Evolutionary conservation across 306 rosid genomes (phyloP).

Genomic region (Dryas octopetala): DNA sequence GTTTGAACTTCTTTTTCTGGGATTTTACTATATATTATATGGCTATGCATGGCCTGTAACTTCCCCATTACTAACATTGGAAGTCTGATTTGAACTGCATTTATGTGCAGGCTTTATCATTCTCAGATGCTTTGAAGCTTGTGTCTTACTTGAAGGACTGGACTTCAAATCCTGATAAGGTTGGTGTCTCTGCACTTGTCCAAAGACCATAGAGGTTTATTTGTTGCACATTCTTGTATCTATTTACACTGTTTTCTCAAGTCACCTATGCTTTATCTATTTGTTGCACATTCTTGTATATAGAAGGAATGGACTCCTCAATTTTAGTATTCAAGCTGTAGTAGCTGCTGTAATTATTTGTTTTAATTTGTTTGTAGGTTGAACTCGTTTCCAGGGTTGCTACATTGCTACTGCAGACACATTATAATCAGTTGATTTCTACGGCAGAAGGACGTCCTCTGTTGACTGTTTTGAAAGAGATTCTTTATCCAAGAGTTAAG

Average conservation of each 20-base stretch:
- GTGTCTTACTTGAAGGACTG: conserved; percentile 81
- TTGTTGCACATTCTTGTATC: no score
- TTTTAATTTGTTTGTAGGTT: conserved; percentile 49
- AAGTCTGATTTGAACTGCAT: conserved; percentile 18
- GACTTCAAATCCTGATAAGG: conserved; percentile 86
- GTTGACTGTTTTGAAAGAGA: conserved; percentile 59
- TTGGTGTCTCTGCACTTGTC: conserved; percentile 16
- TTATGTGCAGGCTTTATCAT: conserved; percentile 76
- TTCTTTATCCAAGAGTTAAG: conserved; percentile 71
- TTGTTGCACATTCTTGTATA: no score
- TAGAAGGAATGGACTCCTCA: neutral
- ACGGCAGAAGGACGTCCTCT: conserved; percentile 74
- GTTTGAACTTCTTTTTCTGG: conserved; percentile 3
- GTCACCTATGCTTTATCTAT: no score
- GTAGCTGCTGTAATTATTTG: neutral
- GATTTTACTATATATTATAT: neutral
- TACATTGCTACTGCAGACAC: conserved; percentile 68
- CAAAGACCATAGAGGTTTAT: neutral
- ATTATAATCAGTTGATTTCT: conserved; percentile 69
- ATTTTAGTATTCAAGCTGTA: neutral
- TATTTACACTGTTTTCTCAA: no score
- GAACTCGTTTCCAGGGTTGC: conserved; percentile 84
- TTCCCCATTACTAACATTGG: conserved; percentile 9
- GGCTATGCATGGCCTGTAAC: neutral
- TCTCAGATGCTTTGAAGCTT: conserved; percentile 85